Conservation (phyloP, 768 basidiomycete species). For the Russula sp. region DNA sequence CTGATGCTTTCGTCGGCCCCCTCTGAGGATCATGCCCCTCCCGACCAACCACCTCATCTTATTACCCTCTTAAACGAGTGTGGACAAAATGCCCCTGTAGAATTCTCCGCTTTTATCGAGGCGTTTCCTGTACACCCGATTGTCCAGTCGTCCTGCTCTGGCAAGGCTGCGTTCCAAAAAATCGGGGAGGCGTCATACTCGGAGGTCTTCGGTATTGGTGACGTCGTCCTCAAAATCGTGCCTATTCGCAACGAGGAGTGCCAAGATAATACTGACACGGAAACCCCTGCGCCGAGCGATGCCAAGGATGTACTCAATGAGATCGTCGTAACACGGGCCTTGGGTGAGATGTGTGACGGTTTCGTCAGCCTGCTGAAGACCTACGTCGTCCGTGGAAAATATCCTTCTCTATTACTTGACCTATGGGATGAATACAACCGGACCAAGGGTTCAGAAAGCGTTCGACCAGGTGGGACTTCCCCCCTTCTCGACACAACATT, state of each 20-base stretch:
- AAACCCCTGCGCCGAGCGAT: conserved; percentile 65
- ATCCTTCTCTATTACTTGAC: conserved; percentile 70
- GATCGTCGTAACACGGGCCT: conserved; percentile 65
- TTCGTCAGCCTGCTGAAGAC: conserved; percentile 80
- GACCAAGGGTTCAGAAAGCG: conserved; percentile 72
- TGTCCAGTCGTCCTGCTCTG: conserved; percentile 35
- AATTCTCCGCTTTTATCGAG: conserved; percentile 80
- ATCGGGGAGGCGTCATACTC: conserved; percentile 96
- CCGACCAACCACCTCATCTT: conserved; percentile 46
- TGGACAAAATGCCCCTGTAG: conserved; percentile 58
- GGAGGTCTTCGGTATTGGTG: conserved; percentile 88
- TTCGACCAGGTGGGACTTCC: conserved; percentile 64
- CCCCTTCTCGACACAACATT: background rate
- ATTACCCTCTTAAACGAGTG: conserved; percentile 66
- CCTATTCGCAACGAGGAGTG: conserved; percentile 56
- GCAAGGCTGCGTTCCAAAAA: conserved; percentile 55
- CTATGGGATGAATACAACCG: conserved; percentile 85
- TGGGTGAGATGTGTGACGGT: conserved; percentile 70
- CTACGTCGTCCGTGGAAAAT: conserved; percentile 80
- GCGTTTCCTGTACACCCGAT: conserved; percentile 72
- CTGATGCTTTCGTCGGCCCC: conserved; percentile 32
- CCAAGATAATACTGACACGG: conserved; percentile 31
- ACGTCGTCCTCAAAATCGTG: conserved; percentile 87
- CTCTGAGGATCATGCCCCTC: conserved; percentile 23
- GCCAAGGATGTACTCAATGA: conserved; percentile 75